A percentile compares a stretch with the other conserved stretches of the same genome.
These are phyloP conservation scores for Elsinoe batatas DNA, from an alignment of 2,329 filamentous ascomycete species.

Conservation along the genomic window DNA sequence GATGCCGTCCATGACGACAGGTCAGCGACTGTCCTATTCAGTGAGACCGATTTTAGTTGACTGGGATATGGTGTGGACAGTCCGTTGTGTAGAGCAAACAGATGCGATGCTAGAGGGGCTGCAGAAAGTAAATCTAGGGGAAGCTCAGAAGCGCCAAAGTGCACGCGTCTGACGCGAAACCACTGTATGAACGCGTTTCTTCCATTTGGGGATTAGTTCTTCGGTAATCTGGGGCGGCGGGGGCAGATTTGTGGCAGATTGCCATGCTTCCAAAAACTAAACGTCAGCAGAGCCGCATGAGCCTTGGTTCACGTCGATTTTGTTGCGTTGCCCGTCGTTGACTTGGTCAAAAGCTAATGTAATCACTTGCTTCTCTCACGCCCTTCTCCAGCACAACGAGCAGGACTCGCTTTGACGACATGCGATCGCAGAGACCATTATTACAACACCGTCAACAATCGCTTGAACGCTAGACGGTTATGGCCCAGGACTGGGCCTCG, in stretches of 20 bases:
- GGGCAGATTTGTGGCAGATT: background rate
- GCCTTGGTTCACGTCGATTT: background rate
- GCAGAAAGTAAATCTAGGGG: background rate
- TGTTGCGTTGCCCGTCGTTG: conserved; percentile 2
- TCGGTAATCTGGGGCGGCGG: background rate
- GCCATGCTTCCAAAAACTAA: conserved; percentile 3
- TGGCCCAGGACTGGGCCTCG: conserved; percentile 17
- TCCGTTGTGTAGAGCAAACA: background rate
- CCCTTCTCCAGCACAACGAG: background rate
- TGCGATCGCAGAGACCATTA: conserved; percentile 6
- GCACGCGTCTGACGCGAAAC: conserved; percentile 3
- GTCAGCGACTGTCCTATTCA: background rate
- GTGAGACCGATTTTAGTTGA: too few species aligned
- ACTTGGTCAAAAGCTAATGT: background rate
- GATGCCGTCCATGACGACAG: conserved; percentile 53
- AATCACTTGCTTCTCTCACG: background rate
- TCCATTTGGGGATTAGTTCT: background rate
- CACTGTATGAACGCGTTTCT: conserved; percentile 2
- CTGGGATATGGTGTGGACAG: too few species aligned
- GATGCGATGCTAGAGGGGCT: background rate
- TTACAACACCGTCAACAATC: conserved; percentile 10
- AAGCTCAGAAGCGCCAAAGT: background rate
- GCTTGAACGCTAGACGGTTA: conserved; percentile 7
- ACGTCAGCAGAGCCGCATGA: background rate
- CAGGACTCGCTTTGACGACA: conserved; percentile 3